phyloP scores from a whole-genome alignment of 768 basidiomycete genomes.

The Tephrocybe sp. region DNA sequence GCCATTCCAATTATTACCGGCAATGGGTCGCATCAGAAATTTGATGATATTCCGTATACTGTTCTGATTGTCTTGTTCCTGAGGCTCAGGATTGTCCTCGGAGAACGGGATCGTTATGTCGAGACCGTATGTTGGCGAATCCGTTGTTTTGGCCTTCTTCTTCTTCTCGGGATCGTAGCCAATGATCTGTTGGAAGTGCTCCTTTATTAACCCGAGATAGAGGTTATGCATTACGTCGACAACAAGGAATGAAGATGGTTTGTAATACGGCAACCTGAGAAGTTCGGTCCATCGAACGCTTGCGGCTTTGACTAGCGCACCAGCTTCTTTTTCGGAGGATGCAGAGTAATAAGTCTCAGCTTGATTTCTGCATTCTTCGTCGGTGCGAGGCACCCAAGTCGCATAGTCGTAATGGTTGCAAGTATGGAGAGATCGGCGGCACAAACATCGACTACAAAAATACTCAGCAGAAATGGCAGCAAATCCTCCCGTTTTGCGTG shows the following conservation, averaged over 20 bases:
- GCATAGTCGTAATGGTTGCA: constrained; percentile 10
- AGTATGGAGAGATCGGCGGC: not conserved
- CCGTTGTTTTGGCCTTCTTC: not conserved
- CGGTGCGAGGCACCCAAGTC: constrained; percentile 16
- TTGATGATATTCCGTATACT: too few species aligned
- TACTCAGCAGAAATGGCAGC: constrained; percentile 7
- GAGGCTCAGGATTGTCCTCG: too few species aligned
- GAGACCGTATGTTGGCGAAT: too few species aligned
- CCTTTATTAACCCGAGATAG: constrained; percentile 20
- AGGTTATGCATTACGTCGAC: constrained; percentile 33
- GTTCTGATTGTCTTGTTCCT: too few species aligned
- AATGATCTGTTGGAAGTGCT: constrained; percentile 21
- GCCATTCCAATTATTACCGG: too few species aligned
- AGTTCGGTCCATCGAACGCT: not conserved
- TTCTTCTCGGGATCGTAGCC: constrained; percentile 5
- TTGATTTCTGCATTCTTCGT: not conserved
- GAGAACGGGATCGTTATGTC: too few species aligned
- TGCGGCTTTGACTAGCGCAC: constrained; percentile 13
- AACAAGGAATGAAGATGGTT: constrained; percentile 20
- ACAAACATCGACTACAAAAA: constrained; percentile 11
- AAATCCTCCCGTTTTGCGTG: constrained; percentile 24
- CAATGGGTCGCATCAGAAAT: too few species aligned
- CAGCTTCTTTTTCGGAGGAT: constrained; percentile 3
- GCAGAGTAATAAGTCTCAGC: constrained; percentile 19
- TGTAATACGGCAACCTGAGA: constrained; percentile 5